Evolutionary conservation across 106 monocot genomes (phyloP), one percentile per base, ranked within the genome.

Genomic region (Posidonia australis): DNA sequence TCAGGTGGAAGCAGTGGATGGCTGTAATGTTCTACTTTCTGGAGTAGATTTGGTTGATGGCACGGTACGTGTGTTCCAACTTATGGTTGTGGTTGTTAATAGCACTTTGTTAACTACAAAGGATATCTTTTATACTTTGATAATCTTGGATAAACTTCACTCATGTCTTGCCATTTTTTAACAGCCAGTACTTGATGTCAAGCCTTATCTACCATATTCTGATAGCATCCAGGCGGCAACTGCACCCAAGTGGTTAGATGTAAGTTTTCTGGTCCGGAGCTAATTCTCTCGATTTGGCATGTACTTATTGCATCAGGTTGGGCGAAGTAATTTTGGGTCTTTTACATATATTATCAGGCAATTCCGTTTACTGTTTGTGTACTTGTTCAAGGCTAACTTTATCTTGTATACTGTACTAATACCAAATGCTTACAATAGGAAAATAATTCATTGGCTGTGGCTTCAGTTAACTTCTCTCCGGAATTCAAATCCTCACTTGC

Each of bases 1-100:
- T 54, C 51, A 92, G 92, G 78, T 92, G 42, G 93, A 93, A 61
- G 82, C 81, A 55, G 53, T 90, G 11, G 76, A 90, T 76, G 86
- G 82, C 36, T 64, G 75, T 72, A 51, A 71, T 54, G 28, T 96
- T 80, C 66, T 82, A 46, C 87, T 96, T 73, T 90, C 96, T 46
- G 96, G 96, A 27, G 84, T 96, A 55, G 96, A 96, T 83, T 78
- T 96, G 49, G 90, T 96, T 66, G 90, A 96, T 82, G 96, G 90
- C 70, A 90, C 96, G 77, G 93, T 89, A 72, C 41, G 36, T 14
- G 27, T 18, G 42, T 42, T 56, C 0, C 20, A 71, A 45, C 20
- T 67, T 45, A 27, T 77, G 28, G 28, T 45, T 61, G 69, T 73
- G 62, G 47, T 62, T 63, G 51, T 69, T 76, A 45, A 79, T 73